A percentile compares a stretch with the other conserved stretches of the same genome.
phyloP scores from a whole-genome alignment of 805 yeast species.

The Suhomyces emberorum region DNA sequence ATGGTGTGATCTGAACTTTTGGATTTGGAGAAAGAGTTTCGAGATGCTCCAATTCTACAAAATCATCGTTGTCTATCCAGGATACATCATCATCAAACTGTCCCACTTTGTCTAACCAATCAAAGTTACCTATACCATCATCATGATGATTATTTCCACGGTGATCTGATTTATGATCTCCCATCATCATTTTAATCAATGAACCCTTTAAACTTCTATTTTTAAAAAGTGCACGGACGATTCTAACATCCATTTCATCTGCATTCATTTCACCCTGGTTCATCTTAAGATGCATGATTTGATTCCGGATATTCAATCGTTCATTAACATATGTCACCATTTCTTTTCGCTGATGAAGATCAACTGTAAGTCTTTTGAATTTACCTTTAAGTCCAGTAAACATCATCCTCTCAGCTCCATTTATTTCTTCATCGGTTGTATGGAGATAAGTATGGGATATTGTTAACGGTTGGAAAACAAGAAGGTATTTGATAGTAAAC shows the following conservation, averaged over 20 bases:
- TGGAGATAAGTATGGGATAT: constrained; percentile 37
- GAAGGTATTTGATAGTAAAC: constrained; percentile 39
- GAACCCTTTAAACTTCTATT: constrained; percentile 44
- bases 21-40: constrained; percentile 42
- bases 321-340: constrained; percentile 36
- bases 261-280: constrained; percentile 70
- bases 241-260: constrained; percentile 63
- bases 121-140: neutral
- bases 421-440: constrained; percentile 19
- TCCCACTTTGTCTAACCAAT: constrained; percentile 24
- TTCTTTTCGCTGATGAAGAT: constrained; percentile 39
- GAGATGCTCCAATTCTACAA: constrained; percentile 59
- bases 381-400: constrained; percentile 40
- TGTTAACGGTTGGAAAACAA: constrained; percentile 38
- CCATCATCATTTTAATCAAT: constrained; percentile 5
- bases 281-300: constrained; percentile 52
- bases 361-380: constrained; percentile 31
- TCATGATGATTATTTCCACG: neutral
- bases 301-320: constrained; percentile 32
- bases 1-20: constrained; percentile 43
- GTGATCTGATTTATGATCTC: neutral
- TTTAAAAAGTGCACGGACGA: constrained; percentile 60
- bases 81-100: constrained; percentile 28
- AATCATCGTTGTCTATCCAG: constrained; percentile 81
- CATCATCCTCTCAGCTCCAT: constrained; percentile 22